phyloP scores from a whole-genome alignment of 148 eudicot species.

The Chenopodium quinoa region DNA sequence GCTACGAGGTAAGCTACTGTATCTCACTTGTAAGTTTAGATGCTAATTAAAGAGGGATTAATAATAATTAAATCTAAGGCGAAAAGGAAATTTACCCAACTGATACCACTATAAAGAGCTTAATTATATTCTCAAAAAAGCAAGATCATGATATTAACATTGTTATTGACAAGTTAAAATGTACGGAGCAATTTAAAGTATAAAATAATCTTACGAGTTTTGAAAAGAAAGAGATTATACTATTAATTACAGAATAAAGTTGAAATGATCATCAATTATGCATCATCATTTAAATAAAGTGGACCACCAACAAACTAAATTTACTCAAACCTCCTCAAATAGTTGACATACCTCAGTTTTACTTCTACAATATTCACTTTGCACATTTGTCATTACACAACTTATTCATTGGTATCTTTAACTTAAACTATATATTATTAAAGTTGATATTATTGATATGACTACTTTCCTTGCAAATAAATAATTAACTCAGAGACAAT shows the following conservation, averaged over 20 bases:
- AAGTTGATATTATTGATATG: too few relatives aligned
- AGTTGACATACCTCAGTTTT: background rate
- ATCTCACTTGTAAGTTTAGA: conserved; percentile 16
- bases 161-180: background rate
- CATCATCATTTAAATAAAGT: background rate
- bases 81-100: background rate
- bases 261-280: background rate
- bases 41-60: background rate
- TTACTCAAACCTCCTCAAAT: background rate
- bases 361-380: too few relatives aligned
- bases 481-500: too few relatives aligned
- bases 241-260: background rate
- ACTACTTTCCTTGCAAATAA: too few relatives aligned
- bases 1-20: conserved; percentile 9
- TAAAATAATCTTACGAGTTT: background rate
- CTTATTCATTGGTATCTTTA: too few relatives aligned
- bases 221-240: background rate
- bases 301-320: background rate
- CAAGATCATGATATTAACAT: background rate
- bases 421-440: too few relatives aligned
- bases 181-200: background rate
- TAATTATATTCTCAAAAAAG: background rate
- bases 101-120: background rate
- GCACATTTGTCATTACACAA: too few relatives aligned
- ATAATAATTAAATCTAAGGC: conserved; percentile 9